Percentiles rank a stretch among this genome's conserved stretches.
Evolutionary conservation across 192 early-diverging fungal genomes (phyloP).

Genomic region (Backusella tuberculispora): DNA sequence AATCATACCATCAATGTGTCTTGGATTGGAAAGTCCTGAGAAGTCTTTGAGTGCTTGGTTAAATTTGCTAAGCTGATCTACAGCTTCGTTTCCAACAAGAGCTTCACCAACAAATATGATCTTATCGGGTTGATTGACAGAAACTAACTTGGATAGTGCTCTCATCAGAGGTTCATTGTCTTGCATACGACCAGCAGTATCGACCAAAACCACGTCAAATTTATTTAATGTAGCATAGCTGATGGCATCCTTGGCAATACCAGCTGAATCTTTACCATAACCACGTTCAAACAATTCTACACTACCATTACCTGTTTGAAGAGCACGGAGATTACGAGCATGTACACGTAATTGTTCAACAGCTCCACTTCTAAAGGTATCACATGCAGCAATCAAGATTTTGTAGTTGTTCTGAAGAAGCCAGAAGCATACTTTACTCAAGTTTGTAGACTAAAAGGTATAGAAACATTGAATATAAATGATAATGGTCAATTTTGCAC

Average conservation of each 20-base stretch:
- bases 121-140: slow-evolving; percentile 92
- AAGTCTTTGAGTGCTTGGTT: slow-evolving; percentile 93
- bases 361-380: slow-evolving; percentile 95
- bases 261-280: slow-evolving; percentile 96
- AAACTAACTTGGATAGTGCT: slow-evolving; percentile 91
- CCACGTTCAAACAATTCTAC: slow-evolving; percentile 95
- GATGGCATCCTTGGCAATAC: slow-evolving; percentile 94
- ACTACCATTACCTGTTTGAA: slow-evolving; percentile 58
- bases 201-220: slow-evolving; percentile 93
- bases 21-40: slow-evolving; percentile 74
- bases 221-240: slow-evolving; percentile 69
- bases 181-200: slow-evolving; percentile 98
- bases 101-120: slow-evolving; percentile 98
- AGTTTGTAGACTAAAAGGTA: slow-evolving; percentile 78
- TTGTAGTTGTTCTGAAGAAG: slow-evolving; percentile 88
- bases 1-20: slow-evolving; percentile 96
- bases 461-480: not conserved
- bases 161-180: slow-evolving; percentile 99
- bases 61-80: slow-evolving; percentile 96
- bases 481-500: not conserved
- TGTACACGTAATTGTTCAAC: slow-evolving; percentile 96
- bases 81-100: slow-evolving; percentile 94
- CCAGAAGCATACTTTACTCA: slow-evolving; percentile 96
- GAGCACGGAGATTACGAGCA: slow-evolving; percentile 81
- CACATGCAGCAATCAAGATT: slow-evolving; percentile 93